Evolutionary conservation across 345 rosid species (phyloP), one percentile per base, ranked within the genome.

Genomic region (Gossypium bickii): DNA sequence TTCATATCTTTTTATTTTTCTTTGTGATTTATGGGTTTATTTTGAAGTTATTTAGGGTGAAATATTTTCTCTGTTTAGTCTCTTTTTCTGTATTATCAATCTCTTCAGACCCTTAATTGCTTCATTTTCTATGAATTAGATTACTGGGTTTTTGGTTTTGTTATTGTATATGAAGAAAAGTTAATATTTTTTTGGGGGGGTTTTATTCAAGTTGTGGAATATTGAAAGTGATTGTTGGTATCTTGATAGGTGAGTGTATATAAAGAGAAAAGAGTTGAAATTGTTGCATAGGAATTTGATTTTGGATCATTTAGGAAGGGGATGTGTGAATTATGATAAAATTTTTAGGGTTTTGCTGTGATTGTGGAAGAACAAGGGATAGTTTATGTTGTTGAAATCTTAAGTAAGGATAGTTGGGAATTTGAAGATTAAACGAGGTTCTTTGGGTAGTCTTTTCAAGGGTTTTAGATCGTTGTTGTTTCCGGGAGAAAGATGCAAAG

Each of bases 401-500:
- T 47, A 17, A 60, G 55, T 25, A 48, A 48, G 22, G 51, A 15
- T 12, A 60, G 41, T 38, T 0, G 13, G 67, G 1, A 22, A 44
- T 41, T 57, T 43, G 44, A 44, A 24, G 55, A 24, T 60, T 27
- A 47, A 44, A 60, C 57, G 60, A 73, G 56, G 57, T 45, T 41
- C 60, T 17, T 62, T 29, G 10, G 25, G 34, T 74, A 22, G 59
- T 61, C 25, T 48, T 73, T 27, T 73, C 17, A 22, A 27, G 44
- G 47, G 12, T 60, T 47, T 47, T 49, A 27, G 34, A 29, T 74
- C 22, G 7, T 34, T 27, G 29, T 61, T 10, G 9, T 57, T 59
- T 62, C 8, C 12, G 20, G 49, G 60, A 68, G 53, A 55, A 76
- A 83, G 87, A 93, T 92, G 98, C 98, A 92, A 79, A 85, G 96